Evolutionary conservation across 2,329 filamentous ascomycete species (phyloP).

Genomic region (Calonectria leucothoes): DNA sequence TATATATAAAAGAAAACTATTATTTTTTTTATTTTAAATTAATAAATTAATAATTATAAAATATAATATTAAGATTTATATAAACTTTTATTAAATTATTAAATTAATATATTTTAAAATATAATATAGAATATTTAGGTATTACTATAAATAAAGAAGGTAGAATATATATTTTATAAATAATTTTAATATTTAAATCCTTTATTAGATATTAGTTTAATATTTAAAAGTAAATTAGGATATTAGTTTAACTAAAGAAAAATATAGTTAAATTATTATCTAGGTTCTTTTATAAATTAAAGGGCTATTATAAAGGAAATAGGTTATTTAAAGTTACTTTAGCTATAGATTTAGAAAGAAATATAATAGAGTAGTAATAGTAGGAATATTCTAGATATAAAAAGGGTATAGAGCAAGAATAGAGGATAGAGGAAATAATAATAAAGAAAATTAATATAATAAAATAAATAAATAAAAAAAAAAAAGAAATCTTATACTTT

Average conservation of each 20-base stretch:
- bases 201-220: not conserved
- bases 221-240: not conserved
- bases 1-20: not conserved
- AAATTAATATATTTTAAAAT: not conserved
- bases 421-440: too few species aligned
- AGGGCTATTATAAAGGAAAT: too few species aligned
- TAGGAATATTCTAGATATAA: too few species aligned
- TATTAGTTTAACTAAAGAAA: not conserved
- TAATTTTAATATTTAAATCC: not conserved
- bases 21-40: not conserved
- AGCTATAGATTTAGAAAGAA: not conserved
- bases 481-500: too few species aligned
- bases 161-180: not conserved
- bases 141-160: not conserved
- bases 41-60: not conserved
- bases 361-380: too few species aligned
- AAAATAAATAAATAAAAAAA: too few species aligned
- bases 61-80: not conserved
- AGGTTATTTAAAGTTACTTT: not conserved
- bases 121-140: not conserved
- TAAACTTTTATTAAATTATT: not conserved
- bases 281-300: not conserved
- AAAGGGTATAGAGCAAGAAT: too few species aligned
- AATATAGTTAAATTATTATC: not conserved
- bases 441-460: too few species aligned